Conservation (phyloP, 2,329 filamentous ascomycete genomes). For the Fusarium sp. region DNA sequence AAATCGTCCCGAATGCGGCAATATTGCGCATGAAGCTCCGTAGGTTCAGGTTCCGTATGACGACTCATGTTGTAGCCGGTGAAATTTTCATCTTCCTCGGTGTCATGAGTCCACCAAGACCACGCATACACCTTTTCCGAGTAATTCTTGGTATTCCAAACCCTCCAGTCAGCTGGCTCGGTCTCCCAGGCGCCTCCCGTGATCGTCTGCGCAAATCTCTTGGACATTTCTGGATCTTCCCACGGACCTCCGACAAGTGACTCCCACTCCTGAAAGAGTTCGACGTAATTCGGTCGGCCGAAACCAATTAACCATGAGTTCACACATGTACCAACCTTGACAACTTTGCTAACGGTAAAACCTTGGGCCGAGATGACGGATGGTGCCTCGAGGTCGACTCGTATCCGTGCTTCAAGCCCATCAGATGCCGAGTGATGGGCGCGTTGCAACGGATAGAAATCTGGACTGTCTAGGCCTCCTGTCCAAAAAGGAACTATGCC, state of each 20-base stretch:
- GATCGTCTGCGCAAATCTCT: slow-evolving; percentile 5
- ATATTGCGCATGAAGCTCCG: background rate
- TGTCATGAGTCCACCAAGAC: background rate
- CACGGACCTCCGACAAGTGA: slow-evolving; percentile 11
- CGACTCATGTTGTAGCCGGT: slow-evolving; percentile 19
- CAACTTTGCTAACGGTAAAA: slow-evolving; percentile 3
- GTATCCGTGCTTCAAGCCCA: slow-evolving; percentile 8
- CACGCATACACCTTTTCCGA: slow-evolving; percentile 12
- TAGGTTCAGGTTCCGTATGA: background rate
- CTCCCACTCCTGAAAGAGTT: slow-evolving; percentile 19
- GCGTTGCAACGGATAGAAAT: slow-evolving; percentile 17
- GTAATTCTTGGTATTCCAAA: slow-evolving; percentile 16
- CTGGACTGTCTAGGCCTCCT: slow-evolving; percentile 10
- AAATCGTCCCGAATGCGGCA: slow-evolving; percentile 14
- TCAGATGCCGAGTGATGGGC: slow-evolving; percentile 8
- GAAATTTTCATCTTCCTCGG: background rate
- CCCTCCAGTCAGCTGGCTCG: slow-evolving; percentile 14
- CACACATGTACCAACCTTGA: slow-evolving; percentile 5
- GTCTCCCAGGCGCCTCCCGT: slow-evolving; percentile 13
- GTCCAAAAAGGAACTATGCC: slow-evolving; percentile 15
- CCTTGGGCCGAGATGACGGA: slow-evolving; percentile 16
- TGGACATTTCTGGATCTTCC: slow-evolving; percentile 7
- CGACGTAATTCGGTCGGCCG: slow-evolving; percentile 18
- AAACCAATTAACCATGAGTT: background rate
- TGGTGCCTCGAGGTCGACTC: background rate